Percentiles rank a stretch among this genome's conserved stretches.
phyloP scores from a whole-genome alignment of 768 basidiomycete genomes.

The Melanogaster broomeanus region DNA sequence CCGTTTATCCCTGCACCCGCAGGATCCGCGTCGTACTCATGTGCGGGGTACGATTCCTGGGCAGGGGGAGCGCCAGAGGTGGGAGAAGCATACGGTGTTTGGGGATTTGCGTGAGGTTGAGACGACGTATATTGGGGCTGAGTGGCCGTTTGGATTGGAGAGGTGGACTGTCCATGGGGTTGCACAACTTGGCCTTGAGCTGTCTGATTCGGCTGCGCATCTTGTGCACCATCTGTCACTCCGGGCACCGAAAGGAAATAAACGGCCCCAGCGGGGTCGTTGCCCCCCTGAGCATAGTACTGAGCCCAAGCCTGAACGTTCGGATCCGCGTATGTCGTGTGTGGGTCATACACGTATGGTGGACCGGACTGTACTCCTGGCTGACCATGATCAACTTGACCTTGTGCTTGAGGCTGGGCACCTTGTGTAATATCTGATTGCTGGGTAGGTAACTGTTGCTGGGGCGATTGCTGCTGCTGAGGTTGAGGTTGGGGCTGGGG shows the following conservation, averaged over 20 bases:
- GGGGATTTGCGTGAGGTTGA: conserved; percentile 12
- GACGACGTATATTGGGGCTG: conserved; percentile 16
- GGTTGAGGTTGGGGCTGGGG: conserved; percentile 24
- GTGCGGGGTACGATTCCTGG: conserved; percentile 18
- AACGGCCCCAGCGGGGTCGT: conserved; percentile 70
- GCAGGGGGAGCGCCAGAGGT: conserved; percentile 6
- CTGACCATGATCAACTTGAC: conserved; percentile 21
- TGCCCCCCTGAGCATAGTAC: conserved; percentile 82
- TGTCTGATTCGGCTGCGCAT: conserved; percentile 6
- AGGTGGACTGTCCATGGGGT: conserved; percentile 12
- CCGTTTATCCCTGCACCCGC: neutral
- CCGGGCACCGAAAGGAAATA: conserved; percentile 83
- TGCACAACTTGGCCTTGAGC: conserved; percentile 12
- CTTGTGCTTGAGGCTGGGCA: conserved; percentile 29
- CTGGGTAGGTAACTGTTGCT: conserved; percentile 24
- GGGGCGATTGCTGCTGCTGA: conserved; percentile 38
- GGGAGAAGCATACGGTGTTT: conserved; percentile 14
- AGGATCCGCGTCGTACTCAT: conserved; percentile 19
- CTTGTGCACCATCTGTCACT: conserved; percentile 48
- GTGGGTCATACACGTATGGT: conserved; percentile 63
- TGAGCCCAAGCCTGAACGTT: conserved; percentile 87
- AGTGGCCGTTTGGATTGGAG: conserved; percentile 14
- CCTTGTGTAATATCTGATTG: conserved; percentile 14
- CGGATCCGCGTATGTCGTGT: conserved; percentile 68
- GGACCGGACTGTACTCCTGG: conserved; percentile 37